Conservation (phyloP, 2,329 filamentous ascomycete genomes). For the Nemania abortiva region DNA sequence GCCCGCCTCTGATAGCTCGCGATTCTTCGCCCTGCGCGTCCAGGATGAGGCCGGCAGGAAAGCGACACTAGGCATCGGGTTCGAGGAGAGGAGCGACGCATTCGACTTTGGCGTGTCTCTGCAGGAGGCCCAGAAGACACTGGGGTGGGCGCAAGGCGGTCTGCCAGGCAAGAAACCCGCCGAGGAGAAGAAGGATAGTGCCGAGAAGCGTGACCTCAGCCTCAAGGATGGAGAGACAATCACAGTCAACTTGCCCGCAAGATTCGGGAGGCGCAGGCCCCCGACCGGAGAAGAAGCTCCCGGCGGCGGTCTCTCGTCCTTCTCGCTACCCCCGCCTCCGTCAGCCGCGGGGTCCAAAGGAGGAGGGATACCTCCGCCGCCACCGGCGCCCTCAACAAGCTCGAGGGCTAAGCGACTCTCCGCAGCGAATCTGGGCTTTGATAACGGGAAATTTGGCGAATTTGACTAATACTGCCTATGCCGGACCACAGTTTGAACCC, state of each 20-base stretch:
- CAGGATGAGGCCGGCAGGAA: slow-evolving; percentile 80
- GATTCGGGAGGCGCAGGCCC: slow-evolving; percentile 63
- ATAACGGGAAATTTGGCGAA: slow-evolving; percentile 90
- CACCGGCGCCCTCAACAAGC: slow-evolving; percentile 64
- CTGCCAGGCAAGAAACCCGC: slow-evolving; percentile 53
- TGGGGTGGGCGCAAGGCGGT: slow-evolving; percentile 68
- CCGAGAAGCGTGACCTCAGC: slow-evolving; percentile 80
- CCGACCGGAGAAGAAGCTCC: slow-evolving; percentile 48
- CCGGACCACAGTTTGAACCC: slow-evolving; percentile 21
- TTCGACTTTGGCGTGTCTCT: slow-evolving; percentile 87
- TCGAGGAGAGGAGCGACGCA: slow-evolving; percentile 86
- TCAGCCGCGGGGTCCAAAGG: slow-evolving; percentile 52
- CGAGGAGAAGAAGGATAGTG: slow-evolving; percentile 56
- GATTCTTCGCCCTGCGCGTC: slow-evolving; percentile 88
- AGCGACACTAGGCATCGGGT: slow-evolving; percentile 85
- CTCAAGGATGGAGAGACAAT: slow-evolving; percentile 93
- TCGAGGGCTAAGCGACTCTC: slow-evolving; percentile 70
- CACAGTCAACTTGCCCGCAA: slow-evolving; percentile 78
- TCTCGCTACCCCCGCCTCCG: slow-evolving; percentile 81
- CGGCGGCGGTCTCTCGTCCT: slow-evolving; percentile 61
- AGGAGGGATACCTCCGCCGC: slow-evolving; percentile 64
- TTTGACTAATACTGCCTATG: slow-evolving; percentile 65
- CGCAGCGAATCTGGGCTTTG: slow-evolving; percentile 79
- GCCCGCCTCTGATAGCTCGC: slow-evolving; percentile 80
- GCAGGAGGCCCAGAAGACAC: slow-evolving; percentile 79